Conservation (phyloP, 148 eudicot genomes). For the Euryodendron excelsum region DNA sequence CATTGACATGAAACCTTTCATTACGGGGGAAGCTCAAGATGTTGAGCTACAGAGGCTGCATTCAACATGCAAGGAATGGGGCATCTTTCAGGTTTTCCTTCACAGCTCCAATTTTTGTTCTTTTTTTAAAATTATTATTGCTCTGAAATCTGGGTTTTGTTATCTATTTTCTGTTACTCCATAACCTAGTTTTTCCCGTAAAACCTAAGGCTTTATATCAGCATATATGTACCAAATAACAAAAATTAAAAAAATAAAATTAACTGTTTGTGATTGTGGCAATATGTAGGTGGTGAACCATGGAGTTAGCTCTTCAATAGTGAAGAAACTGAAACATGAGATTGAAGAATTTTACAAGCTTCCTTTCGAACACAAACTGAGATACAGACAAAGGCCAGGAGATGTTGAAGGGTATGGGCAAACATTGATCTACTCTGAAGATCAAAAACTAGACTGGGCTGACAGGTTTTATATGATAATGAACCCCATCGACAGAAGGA, state of each 20-base stretch:
- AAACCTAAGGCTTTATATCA: too few relatives aligned
- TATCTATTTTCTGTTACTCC: too few relatives aligned
- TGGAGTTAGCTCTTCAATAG: conserved; percentile 17
- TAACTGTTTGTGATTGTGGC: too few relatives aligned
- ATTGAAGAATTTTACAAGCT: conserved; percentile 27
- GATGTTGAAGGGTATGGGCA: conserved; percentile 30
- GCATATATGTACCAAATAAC: too few relatives aligned
- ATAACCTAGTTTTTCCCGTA: too few relatives aligned
- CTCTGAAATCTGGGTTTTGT: neutral
- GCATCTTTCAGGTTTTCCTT: conserved; percentile 38
- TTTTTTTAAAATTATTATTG: too few relatives aligned
- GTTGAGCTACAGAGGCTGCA: conserved; percentile 23
- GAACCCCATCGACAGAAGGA: conserved; percentile 25
- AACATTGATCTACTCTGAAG: conserved; percentile 12
- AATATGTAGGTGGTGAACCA: conserved; percentile 28
- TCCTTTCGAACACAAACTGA: conserved; percentile 20
- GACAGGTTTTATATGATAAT: conserved; percentile 34
- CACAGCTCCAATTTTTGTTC: neutral
- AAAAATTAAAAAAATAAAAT: too few relatives aligned
- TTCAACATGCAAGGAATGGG: conserved; percentile 37
- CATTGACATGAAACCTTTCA: conserved; percentile 29
- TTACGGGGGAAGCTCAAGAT: neutral
- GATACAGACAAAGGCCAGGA: conserved; percentile 3
- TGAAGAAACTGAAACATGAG: conserved; percentile 25
- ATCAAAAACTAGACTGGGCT: conserved; percentile 25